phyloP scores from a whole-genome alignment of 306 rosid genomes.

The Heteromeles arbutifolia region DNA sequence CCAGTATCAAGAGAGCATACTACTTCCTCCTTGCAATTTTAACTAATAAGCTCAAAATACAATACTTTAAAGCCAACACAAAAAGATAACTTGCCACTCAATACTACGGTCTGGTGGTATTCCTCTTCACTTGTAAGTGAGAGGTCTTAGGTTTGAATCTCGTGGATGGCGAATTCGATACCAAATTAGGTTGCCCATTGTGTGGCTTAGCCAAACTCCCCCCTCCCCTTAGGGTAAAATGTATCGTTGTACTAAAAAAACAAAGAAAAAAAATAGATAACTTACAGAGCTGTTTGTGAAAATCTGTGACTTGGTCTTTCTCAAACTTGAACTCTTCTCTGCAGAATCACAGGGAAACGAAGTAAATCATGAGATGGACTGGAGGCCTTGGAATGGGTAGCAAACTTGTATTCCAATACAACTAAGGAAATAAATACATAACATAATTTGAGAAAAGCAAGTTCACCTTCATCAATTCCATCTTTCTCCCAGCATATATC shows the following conservation, averaged over 20 bases:
- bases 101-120: too few relatives aligned
- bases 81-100: conserved; percentile 26
- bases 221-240: too few relatives aligned
- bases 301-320: conserved; percentile 82
- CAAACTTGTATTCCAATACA: conserved; percentile 3
- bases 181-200: too few relatives aligned
- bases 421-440: not conserved
- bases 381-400: not conserved
- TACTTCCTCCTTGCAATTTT: not conserved
- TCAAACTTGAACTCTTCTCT: conserved; percentile 69
- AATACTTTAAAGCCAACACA: not conserved
- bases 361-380: conserved; percentile 2
- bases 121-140: too few relatives aligned
- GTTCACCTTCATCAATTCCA: conserved; percentile 70
- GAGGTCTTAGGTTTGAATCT: too few relatives aligned
- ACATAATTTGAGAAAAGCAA: not conserved
- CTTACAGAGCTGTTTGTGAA: conserved; percentile 94
- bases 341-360: conserved; percentile 17
- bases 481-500: conserved; percentile 97
- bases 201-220: too few relatives aligned
- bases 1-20: not conserved
- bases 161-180: too few relatives aligned
- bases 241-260: not conserved
- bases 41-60: not conserved
- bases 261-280: conserved; percentile 1